These are phyloP conservation scores for Orobanche coerulescens DNA, from an alignment of 257 asterid species.

Conservation along the genomic window DNA sequence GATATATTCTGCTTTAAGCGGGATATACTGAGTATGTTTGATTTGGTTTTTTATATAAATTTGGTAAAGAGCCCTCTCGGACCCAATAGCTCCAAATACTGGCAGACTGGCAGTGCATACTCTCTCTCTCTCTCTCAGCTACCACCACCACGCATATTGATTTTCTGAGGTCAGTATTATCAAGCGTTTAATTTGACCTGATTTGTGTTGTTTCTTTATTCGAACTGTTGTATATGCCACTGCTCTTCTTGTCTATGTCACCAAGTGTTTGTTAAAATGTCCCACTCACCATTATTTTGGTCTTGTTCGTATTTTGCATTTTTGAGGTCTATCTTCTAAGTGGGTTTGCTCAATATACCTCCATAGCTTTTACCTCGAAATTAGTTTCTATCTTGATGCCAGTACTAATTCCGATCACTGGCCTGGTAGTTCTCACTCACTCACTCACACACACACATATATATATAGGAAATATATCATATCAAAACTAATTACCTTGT, in stretches of 20 bases:
- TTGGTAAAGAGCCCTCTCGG: too few species aligned
- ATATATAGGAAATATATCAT: too few species aligned
- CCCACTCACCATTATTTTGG: neutral
- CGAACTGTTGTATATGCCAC: neutral
- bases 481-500: too few species aligned
- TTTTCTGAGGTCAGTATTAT: conserved; percentile 13
- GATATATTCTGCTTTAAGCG: too few species aligned
- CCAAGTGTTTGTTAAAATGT: conserved; percentile 23
- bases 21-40: too few species aligned
- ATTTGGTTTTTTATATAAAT: too few species aligned
- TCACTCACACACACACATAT: too few species aligned
- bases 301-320: neutral
- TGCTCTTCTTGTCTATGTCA: neutral
- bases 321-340: neutral
- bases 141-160: neutral
- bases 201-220: neutral
- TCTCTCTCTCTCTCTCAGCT: conserved; percentile 1
- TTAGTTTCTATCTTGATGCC: neutral
- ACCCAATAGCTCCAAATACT: too few species aligned
- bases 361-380: neutral
- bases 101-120: too few species aligned
- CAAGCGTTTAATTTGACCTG: neutral
- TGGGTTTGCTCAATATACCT: neutral
- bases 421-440: too few species aligned
- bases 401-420: neutral